Evolutionary conservation across 805 yeast genomes (phyloP).

Genomic region (Pichia thaimueangensis): DNA sequence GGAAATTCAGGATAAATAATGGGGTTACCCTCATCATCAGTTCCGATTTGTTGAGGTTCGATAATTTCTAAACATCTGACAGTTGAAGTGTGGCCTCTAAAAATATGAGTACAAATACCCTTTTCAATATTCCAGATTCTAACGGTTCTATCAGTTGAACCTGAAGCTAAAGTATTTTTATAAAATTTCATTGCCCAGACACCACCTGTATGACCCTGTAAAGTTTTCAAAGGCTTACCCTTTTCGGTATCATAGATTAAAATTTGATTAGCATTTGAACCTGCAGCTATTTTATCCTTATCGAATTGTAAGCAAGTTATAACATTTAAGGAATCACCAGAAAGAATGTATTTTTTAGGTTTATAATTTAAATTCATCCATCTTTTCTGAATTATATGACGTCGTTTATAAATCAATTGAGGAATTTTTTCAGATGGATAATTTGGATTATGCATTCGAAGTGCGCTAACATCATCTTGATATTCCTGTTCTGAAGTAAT

Average conservation of each 20-base stretch:
- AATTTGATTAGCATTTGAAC: constrained; percentile 82
- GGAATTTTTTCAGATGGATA: constrained; percentile 16
- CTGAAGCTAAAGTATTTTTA: constrained; percentile 80
- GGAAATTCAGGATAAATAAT: constrained; percentile 57
- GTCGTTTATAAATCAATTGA: constrained; percentile 48
- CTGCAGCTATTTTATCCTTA: constrained; percentile 83
- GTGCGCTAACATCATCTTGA: constrained; percentile 22
- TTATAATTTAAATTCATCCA: constrained; percentile 74
- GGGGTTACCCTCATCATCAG: constrained; percentile 51
- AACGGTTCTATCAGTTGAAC: constrained; percentile 91
- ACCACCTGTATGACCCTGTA: constrained; percentile 93
- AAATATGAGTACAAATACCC: constrained; percentile 85
- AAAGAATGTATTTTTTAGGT: constrained; percentile 61
- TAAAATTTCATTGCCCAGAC: constrained; percentile 95
- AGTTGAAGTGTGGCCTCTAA: constrained; percentile 87
- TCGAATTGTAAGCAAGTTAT: constrained; percentile 94
- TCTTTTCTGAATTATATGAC: constrained; percentile 50
- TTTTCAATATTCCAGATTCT: constrained; percentile 87
- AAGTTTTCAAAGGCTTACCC: constrained; percentile 55
- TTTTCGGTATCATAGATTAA: constrained; percentile 72
- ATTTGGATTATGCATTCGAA: constrained; percentile 9
- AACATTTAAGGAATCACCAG: constrained; percentile 62
- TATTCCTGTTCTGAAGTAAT: constrained; percentile 41
- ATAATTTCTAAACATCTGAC: constrained; percentile 86
- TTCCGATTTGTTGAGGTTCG: constrained; percentile 59